phyloP scores from a whole-genome alignment of 169 alveolate species.

The Theileria equi region DNA sequence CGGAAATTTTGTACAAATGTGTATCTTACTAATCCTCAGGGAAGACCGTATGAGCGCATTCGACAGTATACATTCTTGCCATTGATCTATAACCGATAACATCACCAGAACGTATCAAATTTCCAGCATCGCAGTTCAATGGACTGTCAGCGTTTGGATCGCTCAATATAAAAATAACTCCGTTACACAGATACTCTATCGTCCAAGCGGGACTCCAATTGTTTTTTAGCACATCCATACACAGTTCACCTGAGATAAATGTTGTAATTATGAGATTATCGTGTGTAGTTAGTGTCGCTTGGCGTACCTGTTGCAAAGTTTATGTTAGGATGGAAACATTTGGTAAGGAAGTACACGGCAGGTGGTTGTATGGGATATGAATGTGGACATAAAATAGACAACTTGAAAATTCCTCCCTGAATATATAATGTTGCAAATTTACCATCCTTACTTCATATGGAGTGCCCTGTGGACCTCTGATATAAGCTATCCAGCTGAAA shows the following conservation, averaged over 20 bases:
- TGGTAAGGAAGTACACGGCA: slow-evolving; percentile 86
- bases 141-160: slow-evolving; percentile 97
- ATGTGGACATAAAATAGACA: slow-evolving; percentile 83
- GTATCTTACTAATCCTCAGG: too few species aligned
- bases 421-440: background rate
- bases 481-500: slow-evolving; percentile 83
- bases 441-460: slow-evolving; percentile 88
- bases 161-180: slow-evolving; percentile 83
- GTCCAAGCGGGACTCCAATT: slow-evolving; percentile 98
- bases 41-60: slow-evolving; percentile 74
- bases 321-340: slow-evolving; percentile 95
- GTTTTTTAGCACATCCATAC: slow-evolving; percentile 90
- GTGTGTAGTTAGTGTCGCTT: background rate
- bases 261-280: background rate
- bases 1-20: too few species aligned
- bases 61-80: slow-evolving; percentile 94
- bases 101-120: slow-evolving; percentile 90
- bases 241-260: slow-evolving; percentile 82
- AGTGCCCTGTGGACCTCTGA: slow-evolving; percentile 88
- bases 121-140: slow-evolving; percentile 95
- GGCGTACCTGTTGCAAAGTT: slow-evolving; percentile 88
- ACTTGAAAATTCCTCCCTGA: slow-evolving; percentile 82
- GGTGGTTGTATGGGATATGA: slow-evolving; percentile 95
- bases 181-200: slow-evolving; percentile 89
- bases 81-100: slow-evolving; percentile 85